A percentile compares a stretch with the other conserved stretches of the same genome.
Conservation (phyloP, 495 filamentous ascomycete species). For the Elaphomyces granulatus region DNA sequence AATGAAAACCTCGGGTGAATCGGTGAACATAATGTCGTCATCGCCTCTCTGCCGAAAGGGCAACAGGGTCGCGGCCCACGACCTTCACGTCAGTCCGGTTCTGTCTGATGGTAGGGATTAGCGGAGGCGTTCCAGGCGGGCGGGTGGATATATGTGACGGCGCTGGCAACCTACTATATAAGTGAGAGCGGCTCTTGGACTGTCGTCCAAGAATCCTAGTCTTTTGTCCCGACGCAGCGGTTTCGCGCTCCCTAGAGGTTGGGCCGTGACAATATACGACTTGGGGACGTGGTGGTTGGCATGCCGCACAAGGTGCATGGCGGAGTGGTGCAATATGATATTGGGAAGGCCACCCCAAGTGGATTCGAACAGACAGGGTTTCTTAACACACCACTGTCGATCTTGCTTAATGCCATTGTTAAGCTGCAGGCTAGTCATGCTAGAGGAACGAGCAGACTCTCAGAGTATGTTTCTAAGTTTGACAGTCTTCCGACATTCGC, state of each 20-base stretch:
- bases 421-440: background rate
- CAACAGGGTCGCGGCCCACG: slow-evolving; percentile 1
- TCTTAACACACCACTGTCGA: background rate
- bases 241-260: no score
- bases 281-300: slow-evolving; percentile 31
- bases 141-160: slow-evolving; percentile 26
- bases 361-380: slow-evolving; percentile 17
- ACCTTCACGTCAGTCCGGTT: slow-evolving; percentile 19
- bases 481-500: background rate
- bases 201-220: no score
- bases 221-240: no score
- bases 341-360: slow-evolving; percentile 14
- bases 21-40: slow-evolving; percentile 5
- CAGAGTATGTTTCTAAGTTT: background rate
- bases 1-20: slow-evolving; percentile 6
- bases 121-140: slow-evolving; percentile 21
- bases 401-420: background rate
- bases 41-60: slow-evolving; percentile 3
- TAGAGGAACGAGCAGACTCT: background rate
- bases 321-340: slow-evolving; percentile 11
- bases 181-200: no score
- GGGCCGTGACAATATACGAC: no score
- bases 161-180: no score
- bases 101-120: slow-evolving; percentile 35
- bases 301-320: background rate